Conservation (phyloP, 345 rosid species). For the Salix dunnii region DNA sequence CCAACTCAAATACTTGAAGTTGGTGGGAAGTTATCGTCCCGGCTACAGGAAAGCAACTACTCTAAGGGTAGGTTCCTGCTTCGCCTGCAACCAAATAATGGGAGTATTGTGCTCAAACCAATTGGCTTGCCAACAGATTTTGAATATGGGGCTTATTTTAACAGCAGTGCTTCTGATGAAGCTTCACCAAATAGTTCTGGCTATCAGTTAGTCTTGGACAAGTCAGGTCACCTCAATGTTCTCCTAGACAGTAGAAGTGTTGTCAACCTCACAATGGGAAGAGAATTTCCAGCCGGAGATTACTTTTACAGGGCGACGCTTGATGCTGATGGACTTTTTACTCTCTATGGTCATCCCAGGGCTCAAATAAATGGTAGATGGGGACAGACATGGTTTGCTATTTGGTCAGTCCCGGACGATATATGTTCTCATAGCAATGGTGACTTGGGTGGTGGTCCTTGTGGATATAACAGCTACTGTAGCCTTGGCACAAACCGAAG, state of each 20-base stretch:
- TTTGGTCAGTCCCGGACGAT: slow-evolving; percentile 11
- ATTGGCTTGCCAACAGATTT: slow-evolving; percentile 13
- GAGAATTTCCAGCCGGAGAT: not conserved
- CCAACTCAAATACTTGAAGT: slow-evolving; percentile 10
- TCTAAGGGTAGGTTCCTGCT: slow-evolving; percentile 32
- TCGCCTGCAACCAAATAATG: slow-evolving; percentile 5
- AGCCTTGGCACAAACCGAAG: not conserved
- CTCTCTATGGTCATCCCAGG: slow-evolving; percentile 2
- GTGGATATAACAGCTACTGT: slow-evolving; percentile 34
- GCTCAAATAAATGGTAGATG: not conserved
- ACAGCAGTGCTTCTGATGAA: not conserved
- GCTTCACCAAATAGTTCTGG: not conserved
- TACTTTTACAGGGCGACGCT: slow-evolving; percentile 1
- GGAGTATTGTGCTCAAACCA: slow-evolving; percentile 19
- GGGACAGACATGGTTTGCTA: not conserved
- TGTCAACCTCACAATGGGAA: slow-evolving; percentile 1
- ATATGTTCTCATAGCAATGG: slow-evolving; percentile 5
- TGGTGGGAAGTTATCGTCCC: slow-evolving; percentile 15
- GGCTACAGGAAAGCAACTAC: slow-evolving; percentile 9
- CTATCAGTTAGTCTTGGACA: not conserved
- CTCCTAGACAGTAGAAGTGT: not conserved
- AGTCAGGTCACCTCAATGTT: not conserved
- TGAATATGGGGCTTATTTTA: not conserved
- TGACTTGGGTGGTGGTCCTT: slow-evolving; percentile 11
- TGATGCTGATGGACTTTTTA: slow-evolving; percentile 2